A percentile compares a stretch with the other conserved stretches of the same genome.
Evolutionary conservation across 1,284 basidiomycete genomes (phyloP).

Genomic region (Neonothopanus nambi): DNA sequence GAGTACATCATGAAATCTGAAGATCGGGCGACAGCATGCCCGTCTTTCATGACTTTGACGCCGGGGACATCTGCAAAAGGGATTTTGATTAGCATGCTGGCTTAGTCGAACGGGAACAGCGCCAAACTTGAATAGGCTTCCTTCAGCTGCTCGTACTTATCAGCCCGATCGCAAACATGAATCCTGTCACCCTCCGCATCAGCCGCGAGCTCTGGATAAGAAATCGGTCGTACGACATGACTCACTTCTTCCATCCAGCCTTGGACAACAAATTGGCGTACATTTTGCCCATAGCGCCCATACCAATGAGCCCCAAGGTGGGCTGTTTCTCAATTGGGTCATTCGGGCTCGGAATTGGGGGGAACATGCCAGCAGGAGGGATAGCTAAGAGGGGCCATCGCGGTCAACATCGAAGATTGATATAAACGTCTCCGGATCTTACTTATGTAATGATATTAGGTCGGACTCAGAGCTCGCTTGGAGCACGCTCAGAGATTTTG

Average conservation of each 20-base stretch:
- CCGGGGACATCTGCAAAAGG: conserved; percentile 45
- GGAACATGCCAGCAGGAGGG: conserved; percentile 3
- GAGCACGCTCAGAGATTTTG: too few relatives aligned
- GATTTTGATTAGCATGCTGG: background rate
- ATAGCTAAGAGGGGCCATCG: background rate
- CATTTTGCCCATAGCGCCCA: conserved; percentile 96
- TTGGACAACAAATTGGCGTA: conserved; percentile 78
- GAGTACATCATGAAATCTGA: conserved; percentile 92
- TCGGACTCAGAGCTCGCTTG: too few relatives aligned
- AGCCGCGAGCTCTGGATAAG: conserved; percentile 11
- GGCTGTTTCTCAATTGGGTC: conserved; percentile 62
- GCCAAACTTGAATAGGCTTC: conserved; percentile 62
- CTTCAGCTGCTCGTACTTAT: conserved; percentile 69
- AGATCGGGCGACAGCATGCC: conserved; percentile 81
- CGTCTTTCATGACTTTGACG: conserved; percentile 73
- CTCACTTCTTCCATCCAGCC: conserved; percentile 86
- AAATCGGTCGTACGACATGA: conserved; percentile 6
- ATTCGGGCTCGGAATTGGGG: conserved; percentile 44
- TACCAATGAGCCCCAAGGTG: conserved; percentile 84
- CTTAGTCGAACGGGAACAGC: conserved; percentile 11
- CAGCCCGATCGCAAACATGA: conserved; percentile 88
- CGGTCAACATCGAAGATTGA: too few relatives aligned
- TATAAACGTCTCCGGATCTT: too few relatives aligned
- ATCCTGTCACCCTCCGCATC: conserved; percentile 53
- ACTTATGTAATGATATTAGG: too few relatives aligned